phyloP scores from a whole-genome alignment of 306 rosid genomes.

The Glycine tomentella region DNA sequence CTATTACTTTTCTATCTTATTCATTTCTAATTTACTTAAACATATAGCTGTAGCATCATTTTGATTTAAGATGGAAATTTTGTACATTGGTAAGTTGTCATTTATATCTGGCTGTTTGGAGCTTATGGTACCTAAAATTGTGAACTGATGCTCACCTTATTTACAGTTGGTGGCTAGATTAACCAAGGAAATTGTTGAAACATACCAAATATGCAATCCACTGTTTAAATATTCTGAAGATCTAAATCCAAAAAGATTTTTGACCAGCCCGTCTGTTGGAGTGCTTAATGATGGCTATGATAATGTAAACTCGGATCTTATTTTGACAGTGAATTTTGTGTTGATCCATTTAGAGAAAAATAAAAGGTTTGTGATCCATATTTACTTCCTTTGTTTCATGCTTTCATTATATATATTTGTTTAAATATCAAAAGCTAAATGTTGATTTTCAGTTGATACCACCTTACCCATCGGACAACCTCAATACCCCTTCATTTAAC shows the following conservation, averaged over 20 bases:
- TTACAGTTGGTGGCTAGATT: conserved; percentile 88
- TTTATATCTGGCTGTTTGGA: conserved; percentile 43
- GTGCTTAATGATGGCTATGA: conserved; percentile 94
- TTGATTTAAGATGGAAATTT: conserved; percentile 28
- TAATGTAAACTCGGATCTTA: conserved; percentile 93
- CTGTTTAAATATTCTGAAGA: conserved; percentile 92
- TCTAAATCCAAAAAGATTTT: conserved; percentile 89
- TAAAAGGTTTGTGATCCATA: conserved; percentile 70
- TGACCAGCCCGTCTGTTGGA: conserved; percentile 93
- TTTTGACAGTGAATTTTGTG: conserved; percentile 81
- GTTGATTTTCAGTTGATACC: conserved; percentile 33
- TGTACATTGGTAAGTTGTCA: background rate
- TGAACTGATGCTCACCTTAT: conserved; percentile 54
- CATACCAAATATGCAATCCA: conserved; percentile 89
- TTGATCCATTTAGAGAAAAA: conserved; percentile 71
- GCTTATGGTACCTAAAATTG: conserved; percentile 39
- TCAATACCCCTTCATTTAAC: conserved; percentile 26
- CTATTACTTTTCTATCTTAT: conserved; percentile 1
- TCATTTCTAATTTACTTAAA: conserved; percentile 16
- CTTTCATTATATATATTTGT: conserved; percentile 2
- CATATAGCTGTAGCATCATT: conserved; percentile 26
- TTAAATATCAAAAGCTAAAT: conserved; percentile 23
- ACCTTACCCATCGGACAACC: conserved; percentile 31
- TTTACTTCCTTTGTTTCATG: conserved; percentile 33
- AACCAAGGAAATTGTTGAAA: conserved; percentile 90